A percentile compares a stretch with the other conserved stretches of the same genome.
These are phyloP conservation scores for Neurospora crassa DNA, from an alignment of 2,329 filamentous ascomycete species.

Conservation along the genomic window DNA sequence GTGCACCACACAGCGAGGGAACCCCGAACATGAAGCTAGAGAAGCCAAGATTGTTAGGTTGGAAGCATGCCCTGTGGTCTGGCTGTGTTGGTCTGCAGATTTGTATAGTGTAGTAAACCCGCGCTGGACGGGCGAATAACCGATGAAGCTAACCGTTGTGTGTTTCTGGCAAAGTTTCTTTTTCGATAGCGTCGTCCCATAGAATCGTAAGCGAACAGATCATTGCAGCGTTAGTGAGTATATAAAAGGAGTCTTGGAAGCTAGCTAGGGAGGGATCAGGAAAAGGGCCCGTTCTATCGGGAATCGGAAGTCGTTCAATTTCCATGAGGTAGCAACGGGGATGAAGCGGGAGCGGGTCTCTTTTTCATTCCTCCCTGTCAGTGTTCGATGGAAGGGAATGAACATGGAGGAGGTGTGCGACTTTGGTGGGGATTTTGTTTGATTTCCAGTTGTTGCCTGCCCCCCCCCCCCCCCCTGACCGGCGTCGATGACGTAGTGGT, in stretches of 20 bases:
- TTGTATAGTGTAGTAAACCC: neutral
- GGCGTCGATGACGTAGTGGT: neutral
- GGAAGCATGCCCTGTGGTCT: neutral
- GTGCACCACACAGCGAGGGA: neutral
- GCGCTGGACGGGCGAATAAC: neutral
- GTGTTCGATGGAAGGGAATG: neutral
- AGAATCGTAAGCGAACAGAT: neutral
- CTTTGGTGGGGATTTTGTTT: neutral
- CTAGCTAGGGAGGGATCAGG: neutral
- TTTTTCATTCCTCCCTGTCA: neutral
- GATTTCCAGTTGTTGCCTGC: neutral
- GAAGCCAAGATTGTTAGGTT: neutral
- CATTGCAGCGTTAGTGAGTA: neutral
- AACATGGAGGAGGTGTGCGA: neutral
- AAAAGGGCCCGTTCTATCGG: conserved; percentile 8
- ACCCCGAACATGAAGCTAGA: neutral
- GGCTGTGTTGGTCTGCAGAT: neutral
- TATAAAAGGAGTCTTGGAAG: neutral
- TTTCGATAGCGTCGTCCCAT: neutral
- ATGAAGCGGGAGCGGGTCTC: neutral
- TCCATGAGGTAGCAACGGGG: neutral
- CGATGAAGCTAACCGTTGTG: neutral
- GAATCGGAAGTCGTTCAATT: conserved; percentile 7
- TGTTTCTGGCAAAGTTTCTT: neutral
- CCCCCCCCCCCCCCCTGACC: neutral